Evolutionary conservation across 306 rosid species (phyloP), one percentile per base, ranked within the genome.

Genomic region (Castanea crenata): DNA sequence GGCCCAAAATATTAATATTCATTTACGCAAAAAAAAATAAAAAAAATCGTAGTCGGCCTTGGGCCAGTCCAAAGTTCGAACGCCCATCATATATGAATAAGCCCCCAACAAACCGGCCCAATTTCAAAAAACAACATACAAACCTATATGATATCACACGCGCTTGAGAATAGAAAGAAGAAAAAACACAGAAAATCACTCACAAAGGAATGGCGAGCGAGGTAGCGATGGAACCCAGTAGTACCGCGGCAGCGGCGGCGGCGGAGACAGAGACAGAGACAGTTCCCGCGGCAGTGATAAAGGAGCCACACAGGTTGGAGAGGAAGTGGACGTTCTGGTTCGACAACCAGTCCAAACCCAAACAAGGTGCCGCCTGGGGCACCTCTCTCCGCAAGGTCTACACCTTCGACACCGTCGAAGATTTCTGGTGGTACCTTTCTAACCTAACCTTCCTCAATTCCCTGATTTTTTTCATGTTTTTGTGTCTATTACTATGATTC

Each of bases 361-460:
- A 95, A 82, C 97, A 90, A 87, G 99, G 96, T 57, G 91, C 94
- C 41, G 96, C 88, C 41, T 95, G 99, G 99, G 99, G 99, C 44
- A 61, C 91, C 77, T 78, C 93, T 74, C 96, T 95, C 18, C 95
- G 93, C 73, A 85, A 88, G 18, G 87, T 87, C 71, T 90, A 91
- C 87, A 78, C 94, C 79, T 95, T 95, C 49, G 99, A 95, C 3
- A 92, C 97, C 77, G 88, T 95, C 34, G 96, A 95, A 69, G 99
- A 95, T 69, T 95, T 95, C 51, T 95, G 98, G 98, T 87, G 99
- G 98, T 95, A 46, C 3, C 29, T 41, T 64, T 34, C 31, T 4
- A 32, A 7, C 29, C 61, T 58, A 32, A 4, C 29, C 61, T 58
- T n/a, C 52, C 14, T 63, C 23, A 35, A 35, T 0, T 62, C 9